Evolutionary conservation across 2,329 filamentous ascomycete genomes (phyloP).

Genomic region (Bimuria novae-zelandiae): DNA sequence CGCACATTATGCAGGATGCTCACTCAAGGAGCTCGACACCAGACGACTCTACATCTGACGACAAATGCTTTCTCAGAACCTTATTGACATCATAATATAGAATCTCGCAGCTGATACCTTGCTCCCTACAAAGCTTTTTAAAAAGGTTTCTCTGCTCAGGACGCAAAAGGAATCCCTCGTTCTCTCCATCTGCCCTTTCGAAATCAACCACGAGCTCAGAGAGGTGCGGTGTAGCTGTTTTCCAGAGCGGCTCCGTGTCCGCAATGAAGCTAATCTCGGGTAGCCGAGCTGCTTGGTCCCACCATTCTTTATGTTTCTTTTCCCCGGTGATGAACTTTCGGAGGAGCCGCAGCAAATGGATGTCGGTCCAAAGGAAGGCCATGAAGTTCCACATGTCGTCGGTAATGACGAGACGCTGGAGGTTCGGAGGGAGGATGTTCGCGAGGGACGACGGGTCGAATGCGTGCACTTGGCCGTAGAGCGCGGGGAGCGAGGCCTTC

Average conservation of each 20-base stretch:
- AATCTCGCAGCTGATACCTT: background rate
- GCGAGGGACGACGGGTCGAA: constrained; percentile 38
- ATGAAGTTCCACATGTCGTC: background rate
- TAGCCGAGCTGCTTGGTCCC: background rate
- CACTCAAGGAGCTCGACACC: too few species aligned
- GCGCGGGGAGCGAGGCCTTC: constrained; percentile 23
- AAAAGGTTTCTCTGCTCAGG: background rate
- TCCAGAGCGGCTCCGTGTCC: background rate
- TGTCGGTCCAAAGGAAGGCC: background rate
- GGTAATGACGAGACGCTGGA: background rate
- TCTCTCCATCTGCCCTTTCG: background rate
- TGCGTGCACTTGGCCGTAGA: constrained; percentile 29
- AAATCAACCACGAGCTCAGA: background rate
- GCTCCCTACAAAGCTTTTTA: background rate
- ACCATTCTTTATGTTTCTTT: background rate
- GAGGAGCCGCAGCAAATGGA: background rate
- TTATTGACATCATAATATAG: too few species aligned
- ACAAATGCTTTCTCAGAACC: too few species aligned
- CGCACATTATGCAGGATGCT: too few species aligned
- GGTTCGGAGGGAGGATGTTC: constrained; percentile 30
- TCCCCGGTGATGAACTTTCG: background rate
- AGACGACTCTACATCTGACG: too few species aligned
- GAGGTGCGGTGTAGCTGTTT: background rate
- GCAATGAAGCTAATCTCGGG: background rate
- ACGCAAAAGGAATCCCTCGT: background rate